A percentile compares a stretch with the other conserved stretches of the same genome.
Evolutionary conservation across 495 filamentous ascomycete genomes (phyloP).

Genomic region (Talaromyces borbonicus): DNA sequence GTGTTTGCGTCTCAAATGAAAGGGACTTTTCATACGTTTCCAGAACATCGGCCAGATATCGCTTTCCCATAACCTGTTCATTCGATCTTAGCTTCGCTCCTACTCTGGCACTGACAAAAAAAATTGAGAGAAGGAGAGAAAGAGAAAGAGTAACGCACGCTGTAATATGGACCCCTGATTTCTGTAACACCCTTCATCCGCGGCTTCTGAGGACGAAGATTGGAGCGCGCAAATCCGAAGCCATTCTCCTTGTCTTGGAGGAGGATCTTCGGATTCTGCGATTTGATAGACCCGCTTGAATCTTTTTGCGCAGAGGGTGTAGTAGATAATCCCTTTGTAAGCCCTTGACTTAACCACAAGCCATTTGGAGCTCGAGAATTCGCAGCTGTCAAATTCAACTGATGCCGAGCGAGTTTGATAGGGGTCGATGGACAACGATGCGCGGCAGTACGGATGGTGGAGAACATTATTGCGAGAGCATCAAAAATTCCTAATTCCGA

Average conservation of each 20-base stretch:
- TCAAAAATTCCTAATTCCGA: too few relatives aligned
- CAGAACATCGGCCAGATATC: constrained; percentile 41
- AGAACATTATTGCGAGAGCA: too few relatives aligned
- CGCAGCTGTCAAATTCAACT: too few relatives aligned
- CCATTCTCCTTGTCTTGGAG: constrained; percentile 42
- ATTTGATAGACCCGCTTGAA: background rate
- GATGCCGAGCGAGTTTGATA: too few relatives aligned
- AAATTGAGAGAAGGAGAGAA: background rate
- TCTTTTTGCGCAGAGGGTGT: background rate
- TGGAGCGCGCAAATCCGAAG: constrained; percentile 45
- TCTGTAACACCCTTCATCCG: constrained; percentile 42
- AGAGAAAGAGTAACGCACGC: constrained; percentile 17
- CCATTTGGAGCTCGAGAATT: too few relatives aligned
- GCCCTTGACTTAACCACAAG: too few relatives aligned
- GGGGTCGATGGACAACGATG: too few relatives aligned
- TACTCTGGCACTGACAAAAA: background rate
- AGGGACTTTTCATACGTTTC: constrained; percentile 29
- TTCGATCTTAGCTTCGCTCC: background rate
- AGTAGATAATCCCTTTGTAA: background rate
- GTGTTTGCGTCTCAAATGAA: background rate
- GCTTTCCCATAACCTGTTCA: constrained; percentile 39
- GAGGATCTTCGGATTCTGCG: constrained; percentile 17
- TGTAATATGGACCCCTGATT: constrained; percentile 49
- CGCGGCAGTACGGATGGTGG: too few relatives aligned
- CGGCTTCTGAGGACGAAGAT: constrained; percentile 40